Evolutionary conservation across 768 basidiomycete genomes (phyloP), one percentile per base, ranked within the genome.

Genomic region (Termitomyces sp.): DNA sequence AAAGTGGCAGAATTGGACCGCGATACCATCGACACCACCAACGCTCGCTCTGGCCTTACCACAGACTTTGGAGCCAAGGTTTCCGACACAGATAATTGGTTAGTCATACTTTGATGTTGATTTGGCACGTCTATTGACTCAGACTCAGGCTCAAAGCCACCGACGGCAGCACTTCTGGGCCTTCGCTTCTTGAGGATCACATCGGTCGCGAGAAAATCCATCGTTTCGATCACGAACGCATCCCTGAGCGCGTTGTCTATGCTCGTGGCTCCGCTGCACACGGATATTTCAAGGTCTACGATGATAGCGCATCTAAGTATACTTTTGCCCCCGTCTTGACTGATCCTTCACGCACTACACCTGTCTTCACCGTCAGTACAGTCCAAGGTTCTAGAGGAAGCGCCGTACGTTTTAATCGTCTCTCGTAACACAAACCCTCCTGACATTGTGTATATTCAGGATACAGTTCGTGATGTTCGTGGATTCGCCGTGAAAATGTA

Each of bases 351-450:
- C 77, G 86, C 44, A 80, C 77, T 0, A 96, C 90, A 0, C 85
- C 92, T 1, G 78, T 82, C 5, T 94, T 93, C 64, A 76, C 88
- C 35, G 94, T 95, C 75, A 87, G 84, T 54, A 95, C 93, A 0
- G 93, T 95, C 0, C 83, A 85, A 58, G 91, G 92, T 1, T 79
- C 85, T 1, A 76, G 81, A 53, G 93, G 91, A n/a, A 88, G 85
- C 58, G 88, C 93, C 2, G 91, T 92, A 62, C 60, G 81, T 70
- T 15, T 6, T 2, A 1, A 12, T 22, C 5, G 5, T 12, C 5
- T 22, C 21, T 11, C 2, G 4, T 3, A 14, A 5, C 3, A 22
- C n/a, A 43, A 4, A 14, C 3, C 2, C 17, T 15, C 6, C 2
- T 46, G 28, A 46, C 41, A 30, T 45, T 41, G n/a, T 11, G 8